These are phyloP conservation scores for Nakataea oryzae DNA, from an alignment of 2,329 filamentous ascomycete genomes.

Conservation along the genomic window DNA sequence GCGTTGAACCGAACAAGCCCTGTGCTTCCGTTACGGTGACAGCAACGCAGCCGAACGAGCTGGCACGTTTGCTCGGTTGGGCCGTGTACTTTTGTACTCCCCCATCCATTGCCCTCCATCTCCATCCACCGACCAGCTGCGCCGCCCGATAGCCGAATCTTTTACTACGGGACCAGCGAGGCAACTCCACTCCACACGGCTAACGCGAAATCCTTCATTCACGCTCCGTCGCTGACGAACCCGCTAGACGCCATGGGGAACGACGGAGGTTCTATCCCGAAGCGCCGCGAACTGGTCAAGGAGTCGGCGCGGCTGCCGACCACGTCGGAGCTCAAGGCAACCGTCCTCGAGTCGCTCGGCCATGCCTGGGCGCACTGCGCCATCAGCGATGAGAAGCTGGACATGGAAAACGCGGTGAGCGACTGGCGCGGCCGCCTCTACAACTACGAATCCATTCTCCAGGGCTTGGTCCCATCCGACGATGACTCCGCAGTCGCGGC, in stretches of 20 bases:
- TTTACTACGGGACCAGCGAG: background rate
- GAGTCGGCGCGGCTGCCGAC: conserved; percentile 77
- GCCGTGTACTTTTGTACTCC: too few species aligned
- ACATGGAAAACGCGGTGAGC: conserved; percentile 63
- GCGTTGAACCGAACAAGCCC: too few species aligned
- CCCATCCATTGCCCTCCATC: too few species aligned
- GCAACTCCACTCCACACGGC: background rate
- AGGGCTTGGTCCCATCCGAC: conserved; percentile 45
- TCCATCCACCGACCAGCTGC: too few species aligned
- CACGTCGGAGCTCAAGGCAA: conserved; percentile 79
- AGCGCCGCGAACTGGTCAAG: conserved; percentile 90
- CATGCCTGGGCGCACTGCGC: conserved; percentile 85
- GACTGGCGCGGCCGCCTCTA: conserved; percentile 79
- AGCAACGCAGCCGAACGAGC: too few species aligned
- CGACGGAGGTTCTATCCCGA: conserved; percentile 94
- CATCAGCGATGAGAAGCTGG: conserved; percentile 67
- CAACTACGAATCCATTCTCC: conserved; percentile 85
- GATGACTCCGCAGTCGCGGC: conserved; percentile 44
- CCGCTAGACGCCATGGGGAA: conserved; percentile 66
- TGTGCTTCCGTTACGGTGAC: too few species aligned
- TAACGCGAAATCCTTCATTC: background rate
- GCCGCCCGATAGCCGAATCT: too few species aligned
- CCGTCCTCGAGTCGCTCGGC: conserved; percentile 70
- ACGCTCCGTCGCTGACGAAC: background rate
- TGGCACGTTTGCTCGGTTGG: too few species aligned